phyloP scores from a whole-genome alignment of 2,329 filamentous ascomycete species.

The Ceratocystis alfenasii region DNA sequence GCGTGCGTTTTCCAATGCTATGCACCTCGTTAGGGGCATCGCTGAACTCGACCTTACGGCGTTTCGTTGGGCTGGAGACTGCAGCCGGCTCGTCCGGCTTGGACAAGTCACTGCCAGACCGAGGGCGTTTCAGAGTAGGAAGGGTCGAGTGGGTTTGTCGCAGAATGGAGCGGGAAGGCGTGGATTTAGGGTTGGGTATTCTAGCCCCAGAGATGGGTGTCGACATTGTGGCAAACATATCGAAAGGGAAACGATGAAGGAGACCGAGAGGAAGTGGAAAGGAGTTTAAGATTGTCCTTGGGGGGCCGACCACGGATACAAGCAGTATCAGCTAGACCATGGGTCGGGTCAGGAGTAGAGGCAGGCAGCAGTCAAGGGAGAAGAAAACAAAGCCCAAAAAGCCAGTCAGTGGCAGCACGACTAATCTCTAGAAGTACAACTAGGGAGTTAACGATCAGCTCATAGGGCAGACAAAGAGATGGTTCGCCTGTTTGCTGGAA shows the following conservation, averaged over 20 bases:
- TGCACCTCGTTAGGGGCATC: slow-evolving; percentile 45
- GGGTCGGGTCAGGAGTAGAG: not conserved
- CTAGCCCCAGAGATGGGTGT: not conserved
- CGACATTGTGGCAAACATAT: slow-evolving; percentile 16
- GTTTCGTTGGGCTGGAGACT: slow-evolving; percentile 38
- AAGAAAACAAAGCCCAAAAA: not conserved
- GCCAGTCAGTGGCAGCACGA: not conserved
- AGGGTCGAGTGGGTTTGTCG: slow-evolving; percentile 30
- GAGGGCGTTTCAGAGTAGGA: slow-evolving; percentile 18
- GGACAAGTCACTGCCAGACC: slow-evolving; percentile 27
- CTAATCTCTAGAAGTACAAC: too few relatives aligned
- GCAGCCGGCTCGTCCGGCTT: slow-evolving; percentile 31
- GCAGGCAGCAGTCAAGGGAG: not conserved
- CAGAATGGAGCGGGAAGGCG: slow-evolving; percentile 43
- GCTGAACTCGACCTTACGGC: slow-evolving; percentile 48
- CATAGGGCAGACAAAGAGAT: too few relatives aligned
- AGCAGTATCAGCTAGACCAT: not conserved
- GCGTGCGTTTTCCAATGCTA: slow-evolving; percentile 41
- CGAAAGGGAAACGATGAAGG: not conserved
- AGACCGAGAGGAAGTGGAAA: not conserved
- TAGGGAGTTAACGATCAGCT: too few relatives aligned
- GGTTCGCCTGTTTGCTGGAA: not conserved
- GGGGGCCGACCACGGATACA: not conserved
- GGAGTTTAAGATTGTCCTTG: not conserved
- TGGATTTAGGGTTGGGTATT: slow-evolving; percentile 25